Base-by-base conservation (phyloP, 2,329 filamentous ascomycete species). In the Bipolaris sorokiniana region DNA sequence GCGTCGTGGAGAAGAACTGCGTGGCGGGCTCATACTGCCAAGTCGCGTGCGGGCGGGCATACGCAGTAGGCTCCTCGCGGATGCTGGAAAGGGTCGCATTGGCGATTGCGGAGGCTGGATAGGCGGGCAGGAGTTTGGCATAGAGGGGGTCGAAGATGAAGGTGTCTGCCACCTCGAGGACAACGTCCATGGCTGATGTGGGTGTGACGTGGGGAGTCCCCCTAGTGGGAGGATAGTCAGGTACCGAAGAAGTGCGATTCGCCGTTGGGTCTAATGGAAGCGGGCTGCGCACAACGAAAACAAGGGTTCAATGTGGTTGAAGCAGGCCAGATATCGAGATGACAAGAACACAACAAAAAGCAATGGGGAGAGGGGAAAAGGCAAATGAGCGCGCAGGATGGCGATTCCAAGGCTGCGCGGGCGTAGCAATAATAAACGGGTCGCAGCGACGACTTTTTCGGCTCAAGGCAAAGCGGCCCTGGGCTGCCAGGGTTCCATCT, bases 131-230 rank as follows among this genome's bases (percentile, higher is more conserved):
- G 5, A 90, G 66, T 34, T 80, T 82, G 48, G 92, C 88, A 75
- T 96, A 97, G 56, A 90, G 68, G 66, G 88, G 86, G 79, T 98
- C 94, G 77, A 90, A 89, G 62, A 93, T 70, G 71, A 89, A 91
- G 68, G 88, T 91, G 79, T 98, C 94, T 78, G 86, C 84, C 58
- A 93, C 69, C 79, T 97, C 93, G 65, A 97, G 89, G 44, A 95
- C 87, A 79, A 97, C 87, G 83, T 98, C 94, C 94, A 98, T 97
- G 77, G 57, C 45, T 51, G 37, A 31, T 58, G 57, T 28, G 45
- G 58, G 37, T 56, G 54, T 38, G 56, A 58, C 56, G 59, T 50
- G 56, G 48, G 33, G 20, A 54, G 33, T 33, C 51, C 40, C 40
- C 50, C 51, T 44, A 60, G 58, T 44, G 58, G 51, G 50, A 26